A percentile compares a stretch with the other conserved stretches of the same genome.
phyloP scores from a whole-genome alignment of 441 rosid genomes.

The Viola pubescens region DNA sequence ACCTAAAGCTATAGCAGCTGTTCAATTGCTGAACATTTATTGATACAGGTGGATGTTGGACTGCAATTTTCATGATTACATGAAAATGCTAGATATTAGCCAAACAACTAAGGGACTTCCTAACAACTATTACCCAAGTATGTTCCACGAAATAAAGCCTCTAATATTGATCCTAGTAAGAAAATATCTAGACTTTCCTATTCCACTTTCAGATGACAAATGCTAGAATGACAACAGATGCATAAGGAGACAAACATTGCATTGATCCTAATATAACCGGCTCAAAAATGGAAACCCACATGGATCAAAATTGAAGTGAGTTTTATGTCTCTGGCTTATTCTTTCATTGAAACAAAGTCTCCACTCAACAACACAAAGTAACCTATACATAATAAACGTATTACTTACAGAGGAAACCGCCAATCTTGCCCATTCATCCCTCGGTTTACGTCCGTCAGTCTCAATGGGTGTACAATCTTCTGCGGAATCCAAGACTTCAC shows the following conservation, averaged over 20 bases:
- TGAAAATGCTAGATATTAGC: no score
- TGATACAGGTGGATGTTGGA: no score
- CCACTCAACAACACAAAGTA: neutral
- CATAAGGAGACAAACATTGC: neutral
- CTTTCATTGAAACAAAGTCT: neutral
- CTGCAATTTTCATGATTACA: no score
- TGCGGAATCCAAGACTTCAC: slow-evolving; percentile 60
- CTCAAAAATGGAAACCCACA: neutral
- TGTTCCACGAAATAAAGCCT: no score
- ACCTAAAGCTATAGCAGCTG: no score
- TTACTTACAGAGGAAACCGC: slow-evolving; percentile 62
- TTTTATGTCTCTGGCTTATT: neutral
- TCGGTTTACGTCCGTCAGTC: slow-evolving; percentile 47
- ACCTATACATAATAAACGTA: neutral
- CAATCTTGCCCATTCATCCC: slow-evolving; percentile 51
- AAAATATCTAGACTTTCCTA: neutral
- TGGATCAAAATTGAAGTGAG: neutral
- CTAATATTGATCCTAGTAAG: no score
- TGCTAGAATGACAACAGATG: neutral
- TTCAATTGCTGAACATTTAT: no score
- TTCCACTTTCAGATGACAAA: neutral
- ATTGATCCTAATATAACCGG: no score
- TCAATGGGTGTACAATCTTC: slow-evolving; percentile 40
- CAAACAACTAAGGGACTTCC: no score
- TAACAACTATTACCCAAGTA: no score